Evolutionary conservation across 345 rosid species (phyloP).

Genomic region (Trapa incisa): DNA sequence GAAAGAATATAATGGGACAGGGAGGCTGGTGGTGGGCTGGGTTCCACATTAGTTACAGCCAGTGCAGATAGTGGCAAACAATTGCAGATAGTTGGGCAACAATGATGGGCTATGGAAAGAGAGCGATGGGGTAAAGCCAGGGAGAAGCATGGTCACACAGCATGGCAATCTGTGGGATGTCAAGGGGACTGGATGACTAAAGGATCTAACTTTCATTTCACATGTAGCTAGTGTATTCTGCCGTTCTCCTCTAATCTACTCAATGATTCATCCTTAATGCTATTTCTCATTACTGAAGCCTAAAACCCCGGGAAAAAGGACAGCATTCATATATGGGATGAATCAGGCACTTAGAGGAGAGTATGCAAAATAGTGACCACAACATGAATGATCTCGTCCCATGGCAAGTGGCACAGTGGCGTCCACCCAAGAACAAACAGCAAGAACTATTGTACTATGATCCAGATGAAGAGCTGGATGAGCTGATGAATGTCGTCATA

Average conservation of each 20-base stretch:
- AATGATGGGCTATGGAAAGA: not conserved
- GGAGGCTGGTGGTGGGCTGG: not conserved
- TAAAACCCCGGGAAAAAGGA: not conserved
- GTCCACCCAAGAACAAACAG: not conserved
- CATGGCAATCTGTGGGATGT: not conserved
- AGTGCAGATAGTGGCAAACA: slow-evolving; percentile 6
- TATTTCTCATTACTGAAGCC: not conserved
- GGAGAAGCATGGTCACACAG: not conserved
- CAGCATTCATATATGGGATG: not conserved
- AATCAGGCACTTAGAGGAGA: not conserved
- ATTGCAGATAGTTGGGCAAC: not conserved
- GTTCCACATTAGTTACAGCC: not conserved
- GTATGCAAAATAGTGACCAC: not conserved
- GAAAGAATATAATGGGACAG: slow-evolving; percentile 1
- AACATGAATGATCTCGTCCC: not conserved
- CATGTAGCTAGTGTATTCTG: not conserved
- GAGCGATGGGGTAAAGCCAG: not conserved
- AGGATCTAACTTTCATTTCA: not conserved
- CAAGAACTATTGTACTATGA: not conserved
- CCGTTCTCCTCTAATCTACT: not conserved
- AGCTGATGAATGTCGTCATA: no score
- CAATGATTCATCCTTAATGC: not conserved
- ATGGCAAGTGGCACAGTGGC: not conserved
- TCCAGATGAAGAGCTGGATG: no score
- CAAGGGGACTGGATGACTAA: not conserved